phyloP scores from a whole-genome alignment of 2,329 filamentous ascomycete genomes.

The Diaporthe helianthi region DNA sequence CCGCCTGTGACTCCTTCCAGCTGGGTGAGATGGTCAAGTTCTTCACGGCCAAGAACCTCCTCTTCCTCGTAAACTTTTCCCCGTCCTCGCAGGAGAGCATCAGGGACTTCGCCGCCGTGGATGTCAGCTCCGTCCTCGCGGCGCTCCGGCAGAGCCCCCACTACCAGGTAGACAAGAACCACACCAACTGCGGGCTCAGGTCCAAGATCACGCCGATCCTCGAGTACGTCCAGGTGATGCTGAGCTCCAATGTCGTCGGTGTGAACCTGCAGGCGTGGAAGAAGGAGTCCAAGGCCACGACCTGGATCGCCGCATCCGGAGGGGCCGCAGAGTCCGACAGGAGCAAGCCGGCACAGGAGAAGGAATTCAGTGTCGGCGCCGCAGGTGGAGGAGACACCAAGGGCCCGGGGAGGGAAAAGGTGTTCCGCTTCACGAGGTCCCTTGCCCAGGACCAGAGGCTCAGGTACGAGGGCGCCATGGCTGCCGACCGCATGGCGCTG shows the following conservation, averaged over 20 bases:
- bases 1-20: conserved; percentile 79
- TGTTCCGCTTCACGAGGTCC: conserved; percentile 59
- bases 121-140: conserved; percentile 66
- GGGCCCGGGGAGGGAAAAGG: conserved; percentile 8
- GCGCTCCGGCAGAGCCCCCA: conserved; percentile 70
- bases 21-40: conserved; percentile 80
- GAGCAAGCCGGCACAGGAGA: neutral
- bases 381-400: conserved; percentile 33
- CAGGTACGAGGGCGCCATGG: conserved; percentile 56
- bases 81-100: conserved; percentile 54
- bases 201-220: conserved; percentile 70
- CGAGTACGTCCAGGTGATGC: conserved; percentile 67
- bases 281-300: conserved; percentile 46
- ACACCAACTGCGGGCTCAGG: conserved; percentile 75
- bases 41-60: conserved; percentile 65
- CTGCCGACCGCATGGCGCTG: conserved; percentile 58
- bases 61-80: conserved; percentile 64
- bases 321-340: conserved; percentile 29
- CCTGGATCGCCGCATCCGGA: conserved; percentile 45
- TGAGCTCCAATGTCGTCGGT: conserved; percentile 54
- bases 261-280: conserved; percentile 57
- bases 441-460: conserved; percentile 58
- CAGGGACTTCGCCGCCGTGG: conserved; percentile 61
- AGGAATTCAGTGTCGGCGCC: conserved; percentile 28
- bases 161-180: conserved; percentile 78